A percentile compares a stretch with the other conserved stretches of the same genome.
These are phyloP conservation scores for Glomus cerebriforme DNA, from an alignment of 192 early-diverging fungal species.

Conservation along the genomic window DNA sequence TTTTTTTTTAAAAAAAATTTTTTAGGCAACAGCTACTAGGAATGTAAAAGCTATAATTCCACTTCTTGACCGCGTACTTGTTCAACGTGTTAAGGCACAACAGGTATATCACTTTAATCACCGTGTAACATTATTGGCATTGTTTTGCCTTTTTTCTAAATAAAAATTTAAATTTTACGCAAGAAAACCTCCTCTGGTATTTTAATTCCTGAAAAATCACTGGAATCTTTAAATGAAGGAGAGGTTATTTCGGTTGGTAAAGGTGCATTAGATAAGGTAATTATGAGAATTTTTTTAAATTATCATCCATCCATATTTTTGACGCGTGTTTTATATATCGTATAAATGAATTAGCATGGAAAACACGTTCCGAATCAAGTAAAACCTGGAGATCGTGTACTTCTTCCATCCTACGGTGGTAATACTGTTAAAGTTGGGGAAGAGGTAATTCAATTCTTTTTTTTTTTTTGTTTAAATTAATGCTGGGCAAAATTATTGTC, in stretches of 20 bases:
- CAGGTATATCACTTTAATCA: conserved; percentile 51
- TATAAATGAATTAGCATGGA: conserved; percentile 64
- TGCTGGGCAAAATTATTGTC: too few species aligned
- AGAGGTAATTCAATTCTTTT: conserved; percentile 51
- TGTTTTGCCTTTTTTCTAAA: too few species aligned
- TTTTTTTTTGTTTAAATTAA: neutral
- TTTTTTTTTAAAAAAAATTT: neutral
- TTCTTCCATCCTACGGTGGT: conserved; percentile 96
- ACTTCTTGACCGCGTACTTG: conserved; percentile 96
- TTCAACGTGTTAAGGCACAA: conserved; percentile 94
- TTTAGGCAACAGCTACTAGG: conserved; percentile 37
- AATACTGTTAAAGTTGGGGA: conserved; percentile 87
- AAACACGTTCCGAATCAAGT: conserved; percentile 78
- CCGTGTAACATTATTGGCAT: neutral
- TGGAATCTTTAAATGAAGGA: conserved; percentile 96
- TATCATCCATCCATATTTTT: neutral
- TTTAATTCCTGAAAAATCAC: conserved; percentile 98
- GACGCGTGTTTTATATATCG: conserved; percentile 8
- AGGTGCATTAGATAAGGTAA: conserved; percentile 76
- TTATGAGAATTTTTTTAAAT: neutral
- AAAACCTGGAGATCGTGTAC: conserved; percentile 90
- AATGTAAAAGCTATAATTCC: conserved; percentile 87
- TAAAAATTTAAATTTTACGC: neutral
- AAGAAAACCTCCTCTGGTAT: conserved; percentile 96
- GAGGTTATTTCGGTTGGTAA: conserved; percentile 93